Evolutionary conservation across 352 stramenopile species (phyloP).

Genomic region (Blastocystis sp.): DNA sequence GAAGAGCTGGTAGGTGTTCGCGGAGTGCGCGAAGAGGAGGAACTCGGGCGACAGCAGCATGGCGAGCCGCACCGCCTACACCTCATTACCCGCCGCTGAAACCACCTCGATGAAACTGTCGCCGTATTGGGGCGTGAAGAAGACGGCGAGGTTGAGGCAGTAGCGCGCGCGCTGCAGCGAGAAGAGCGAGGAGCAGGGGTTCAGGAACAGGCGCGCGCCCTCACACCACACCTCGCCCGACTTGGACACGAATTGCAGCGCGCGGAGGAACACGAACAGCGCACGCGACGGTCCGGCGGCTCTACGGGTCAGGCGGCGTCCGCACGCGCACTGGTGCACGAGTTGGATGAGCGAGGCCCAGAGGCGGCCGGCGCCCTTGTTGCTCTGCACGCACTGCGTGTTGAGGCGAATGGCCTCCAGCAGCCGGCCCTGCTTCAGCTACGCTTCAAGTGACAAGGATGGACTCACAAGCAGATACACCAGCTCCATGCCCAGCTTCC

Average conservation of each 20-base stretch:
- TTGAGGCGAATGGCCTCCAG: constrained; percentile 12
- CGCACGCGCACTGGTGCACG: background rate
- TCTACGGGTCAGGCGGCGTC: background rate
- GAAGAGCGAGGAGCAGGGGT: constrained; percentile 21
- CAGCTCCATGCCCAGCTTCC: constrained; percentile 7
- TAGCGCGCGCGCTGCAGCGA: background rate
- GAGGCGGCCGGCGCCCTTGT: constrained; percentile 13
- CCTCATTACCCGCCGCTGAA: background rate
- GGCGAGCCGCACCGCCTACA: background rate
- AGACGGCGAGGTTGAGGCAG: too few species aligned
- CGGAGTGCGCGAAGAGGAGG: background rate
- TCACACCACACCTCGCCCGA: constrained; percentile 28
- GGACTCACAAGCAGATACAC: background rate
- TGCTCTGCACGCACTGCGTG: background rate
- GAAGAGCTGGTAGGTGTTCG: background rate
- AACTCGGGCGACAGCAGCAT: constrained; percentile 7
- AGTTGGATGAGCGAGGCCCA: constrained; percentile 56
- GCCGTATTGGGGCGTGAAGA: too few species aligned
- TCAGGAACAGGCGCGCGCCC: constrained; percentile 12
- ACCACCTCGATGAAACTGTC: background rate
- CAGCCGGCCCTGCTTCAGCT: background rate
- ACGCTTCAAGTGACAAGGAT: background rate
- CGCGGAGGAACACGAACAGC: constrained; percentile 6
- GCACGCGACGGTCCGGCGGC: background rate
- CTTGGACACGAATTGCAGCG: constrained; percentile 12